Base-by-base conservation (phyloP, 495 filamentous ascomycete genomes). In the Staphylotrichum tortipilum region DNA sequence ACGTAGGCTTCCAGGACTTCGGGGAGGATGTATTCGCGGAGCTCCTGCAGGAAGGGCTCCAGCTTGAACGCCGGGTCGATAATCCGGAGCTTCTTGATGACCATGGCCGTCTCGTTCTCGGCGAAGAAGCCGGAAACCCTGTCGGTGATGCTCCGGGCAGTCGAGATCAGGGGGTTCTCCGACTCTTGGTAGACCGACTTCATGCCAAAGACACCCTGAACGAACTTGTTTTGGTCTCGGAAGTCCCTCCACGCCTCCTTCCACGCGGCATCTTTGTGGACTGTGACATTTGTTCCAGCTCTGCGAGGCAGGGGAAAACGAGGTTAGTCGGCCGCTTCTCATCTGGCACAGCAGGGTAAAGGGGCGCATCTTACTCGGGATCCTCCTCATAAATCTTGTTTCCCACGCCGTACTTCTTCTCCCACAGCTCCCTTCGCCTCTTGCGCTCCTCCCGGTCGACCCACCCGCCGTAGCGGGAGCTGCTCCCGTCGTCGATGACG, bases 1-100 rank as follows among this genome's bases (percentile, higher is more conserved):
- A 97, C 92, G 54, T 98, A 98, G 5, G 94, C 94, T 58, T 98
- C 92, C 7, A 98, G 80, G 3, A 97, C 94, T 66, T 98, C 92
- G 1, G 92, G 92, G 7, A 98, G 78, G 52, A 97, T 97, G 67
- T 97, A 98, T 70, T 97, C 94, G 58, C 92, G 84, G 68, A 98
- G 85, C 50, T 98, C 92, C 44, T 84, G 81, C 30, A 96, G 71
- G 75, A 96, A 98, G 0, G 86, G 81, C 64, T 98, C 92, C 62
- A 95, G 78, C 65, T 95, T 87, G 76, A 98, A 98, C 49, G 74
- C 81, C 11, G 92, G 94, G 58, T 98, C 94, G 80, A 97, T 94
- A 52, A 88, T 81, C n/a, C 89, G 81, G 72, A 98, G 91, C 66
- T 89, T 94, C 72, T 94, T 95, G 74, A 98, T 91, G 3, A 98